Evolutionary conservation across 768 basidiomycete species (phyloP).

Genomic region (Xerocomellus amylosporus): DNA sequence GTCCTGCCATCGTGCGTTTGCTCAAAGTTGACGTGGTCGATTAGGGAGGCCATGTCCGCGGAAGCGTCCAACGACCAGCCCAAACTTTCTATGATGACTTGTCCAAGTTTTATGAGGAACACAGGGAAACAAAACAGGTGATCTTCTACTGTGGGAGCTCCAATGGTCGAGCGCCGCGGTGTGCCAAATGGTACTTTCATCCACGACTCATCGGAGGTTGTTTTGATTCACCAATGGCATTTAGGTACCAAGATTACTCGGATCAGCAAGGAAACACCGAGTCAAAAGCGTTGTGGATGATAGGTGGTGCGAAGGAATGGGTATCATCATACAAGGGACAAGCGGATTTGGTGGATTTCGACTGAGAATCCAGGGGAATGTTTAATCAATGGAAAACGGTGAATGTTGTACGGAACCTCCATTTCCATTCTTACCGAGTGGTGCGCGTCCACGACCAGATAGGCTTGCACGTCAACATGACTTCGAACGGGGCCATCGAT

Average conservation of each 20-base stretch:
- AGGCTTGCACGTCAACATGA: not conserved
- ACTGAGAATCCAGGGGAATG: conserved; percentile 4
- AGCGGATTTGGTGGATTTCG: conserved; percentile 22
- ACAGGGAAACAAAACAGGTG: conserved; percentile 39
- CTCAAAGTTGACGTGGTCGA: not conserved
- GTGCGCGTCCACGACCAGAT: not conserved
- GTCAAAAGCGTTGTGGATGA: conserved; percentile 42
- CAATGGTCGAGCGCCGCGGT: conserved; percentile 50
- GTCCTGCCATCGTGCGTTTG: not conserved
- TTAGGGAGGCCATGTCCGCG: conserved; percentile 54
- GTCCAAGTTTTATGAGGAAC: conserved; percentile 39
- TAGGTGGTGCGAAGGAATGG: conserved; percentile 47
- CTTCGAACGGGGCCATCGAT: too few relatives aligned
- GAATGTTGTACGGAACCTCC: not conserved
- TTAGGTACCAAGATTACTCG: conserved; percentile 52
- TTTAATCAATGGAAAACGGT: not conserved
- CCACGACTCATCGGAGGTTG: not conserved
- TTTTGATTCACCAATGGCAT: not conserved
- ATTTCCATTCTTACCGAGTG: not conserved
- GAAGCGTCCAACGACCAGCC: conserved; percentile 48
- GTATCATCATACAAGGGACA: conserved; percentile 27
- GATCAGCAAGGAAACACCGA: conserved; percentile 28
- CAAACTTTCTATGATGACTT: conserved; percentile 50
- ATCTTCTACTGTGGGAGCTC: conserved; percentile 57
- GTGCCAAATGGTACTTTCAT: conserved; percentile 49